These are phyloP conservation scores for Bullera alba DNA, from an alignment of 768 basidiomycete species.

Conservation along the genomic window DNA sequence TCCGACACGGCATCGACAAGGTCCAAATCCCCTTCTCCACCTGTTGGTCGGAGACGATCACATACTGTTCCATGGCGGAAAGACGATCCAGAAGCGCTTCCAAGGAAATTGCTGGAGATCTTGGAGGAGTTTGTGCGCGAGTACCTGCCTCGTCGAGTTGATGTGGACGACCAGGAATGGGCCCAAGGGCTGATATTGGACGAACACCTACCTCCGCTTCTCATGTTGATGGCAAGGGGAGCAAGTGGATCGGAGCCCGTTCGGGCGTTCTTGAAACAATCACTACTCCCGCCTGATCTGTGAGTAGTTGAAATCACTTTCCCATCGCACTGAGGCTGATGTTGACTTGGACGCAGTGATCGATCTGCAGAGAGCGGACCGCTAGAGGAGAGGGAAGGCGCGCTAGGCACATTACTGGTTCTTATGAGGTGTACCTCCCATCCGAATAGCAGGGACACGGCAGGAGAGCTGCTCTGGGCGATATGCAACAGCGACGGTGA, in stretches of 20 bases:
- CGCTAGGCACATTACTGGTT: slow-evolving; percentile 72
- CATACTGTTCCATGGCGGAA: slow-evolving; percentile 1
- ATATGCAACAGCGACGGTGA: slow-evolving; percentile 70
- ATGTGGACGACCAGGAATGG: slow-evolving; percentile 18
- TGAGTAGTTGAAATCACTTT: slow-evolving; percentile 35
- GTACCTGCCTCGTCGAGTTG: slow-evolving; percentile 19
- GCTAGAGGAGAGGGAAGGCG: slow-evolving; percentile 64
- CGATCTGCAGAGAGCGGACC: slow-evolving; percentile 55
- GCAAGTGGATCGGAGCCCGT: slow-evolving; percentile 60
- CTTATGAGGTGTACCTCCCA: slow-evolving; percentile 71
- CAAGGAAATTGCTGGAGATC: slow-evolving; percentile 16
- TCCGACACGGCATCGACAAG: not conserved
- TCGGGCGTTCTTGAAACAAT: slow-evolving; percentile 56
- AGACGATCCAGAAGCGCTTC: slow-evolving; percentile 17
- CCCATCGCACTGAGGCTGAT: not conserved
- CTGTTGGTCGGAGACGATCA: slow-evolving; percentile 3
- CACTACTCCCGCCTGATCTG: slow-evolving; percentile 67
- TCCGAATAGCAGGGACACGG: slow-evolving; percentile 61
- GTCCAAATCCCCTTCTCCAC: slow-evolving; percentile 8
- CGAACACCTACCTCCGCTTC: slow-evolving; percentile 68
- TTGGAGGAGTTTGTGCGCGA: slow-evolving; percentile 20
- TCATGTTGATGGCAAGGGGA: slow-evolving; percentile 66
- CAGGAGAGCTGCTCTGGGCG: slow-evolving; percentile 81
- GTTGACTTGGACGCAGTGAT: slow-evolving; percentile 51
- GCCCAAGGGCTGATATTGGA: slow-evolving; percentile 58